phyloP scores from a whole-genome alignment of 1,139 yeast genomes.

The Meyerozyma elateridarum region DNA sequence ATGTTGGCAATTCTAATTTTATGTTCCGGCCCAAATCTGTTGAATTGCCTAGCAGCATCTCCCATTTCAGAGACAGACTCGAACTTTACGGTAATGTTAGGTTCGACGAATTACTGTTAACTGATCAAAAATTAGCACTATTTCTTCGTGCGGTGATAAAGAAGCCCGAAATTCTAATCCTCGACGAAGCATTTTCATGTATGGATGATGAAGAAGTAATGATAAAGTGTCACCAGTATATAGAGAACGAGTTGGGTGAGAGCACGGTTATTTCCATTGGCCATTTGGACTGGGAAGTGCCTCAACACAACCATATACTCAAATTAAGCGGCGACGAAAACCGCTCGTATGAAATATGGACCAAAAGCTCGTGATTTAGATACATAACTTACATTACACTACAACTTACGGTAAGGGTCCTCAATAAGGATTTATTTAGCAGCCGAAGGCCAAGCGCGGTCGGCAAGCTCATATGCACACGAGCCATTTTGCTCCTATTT shows the following conservation, averaged over 20 bases:
- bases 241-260: conserved; percentile 45
- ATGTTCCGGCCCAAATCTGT: conserved; percentile 14
- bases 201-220: conserved; percentile 67
- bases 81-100: conserved; percentile 25
- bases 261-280: conserved; percentile 77
- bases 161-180: conserved; percentile 68
- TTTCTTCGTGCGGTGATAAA: conserved; percentile 74
- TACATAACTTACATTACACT: too few relatives aligned
- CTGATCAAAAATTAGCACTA: conserved; percentile 75
- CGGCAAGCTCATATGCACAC: too few relatives aligned
- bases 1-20: conserved; percentile 56
- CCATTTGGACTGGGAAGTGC: conserved; percentile 51
- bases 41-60: conserved; percentile 15
- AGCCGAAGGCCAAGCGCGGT: too few relatives aligned
- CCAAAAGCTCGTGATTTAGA: too few relatives aligned
- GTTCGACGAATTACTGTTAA: conserved; percentile 55
- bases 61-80: conserved; percentile 24
- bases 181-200: conserved; percentile 92
- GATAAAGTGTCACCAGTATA: conserved; percentile 59
- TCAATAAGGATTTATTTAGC: too few relatives aligned
- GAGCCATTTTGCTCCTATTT: too few relatives aligned
- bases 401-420: too few relatives aligned
- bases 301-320: conserved; percentile 31
- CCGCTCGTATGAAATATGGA: conserved; percentile 19
- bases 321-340: conserved; percentile 31